phyloP scores from a whole-genome alignment of 2,329 filamentous ascomycete species.

The Nakataea oryzae region DNA sequence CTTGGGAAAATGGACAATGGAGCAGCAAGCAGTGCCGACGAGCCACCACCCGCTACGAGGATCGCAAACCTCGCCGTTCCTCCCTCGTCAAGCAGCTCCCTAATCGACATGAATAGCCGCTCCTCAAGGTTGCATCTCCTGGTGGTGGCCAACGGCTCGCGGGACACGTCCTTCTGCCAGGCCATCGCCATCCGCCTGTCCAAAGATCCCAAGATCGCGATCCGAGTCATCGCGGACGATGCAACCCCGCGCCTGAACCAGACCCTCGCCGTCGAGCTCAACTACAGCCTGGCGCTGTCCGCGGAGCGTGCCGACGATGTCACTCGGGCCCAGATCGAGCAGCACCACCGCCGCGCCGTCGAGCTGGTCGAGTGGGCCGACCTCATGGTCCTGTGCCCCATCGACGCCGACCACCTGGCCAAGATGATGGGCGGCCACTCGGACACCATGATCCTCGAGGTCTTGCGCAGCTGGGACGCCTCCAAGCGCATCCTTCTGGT shows the following conservation, averaged over 20 bases:
- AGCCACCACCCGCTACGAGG: conserved; percentile 8
- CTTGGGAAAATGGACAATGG: background rate
- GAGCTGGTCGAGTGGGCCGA: conserved; percentile 83
- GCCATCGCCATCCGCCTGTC: conserved; percentile 57
- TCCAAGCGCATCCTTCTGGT: conserved; percentile 78
- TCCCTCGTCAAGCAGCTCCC: conserved; percentile 8
- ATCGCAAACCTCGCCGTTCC: conserved; percentile 10
- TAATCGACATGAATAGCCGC: conserved; percentile 11
- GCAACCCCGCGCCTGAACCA: conserved; percentile 52
- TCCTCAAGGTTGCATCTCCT: conserved; percentile 44
- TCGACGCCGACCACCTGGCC: conserved; percentile 74
- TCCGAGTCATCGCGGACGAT: conserved; percentile 54
- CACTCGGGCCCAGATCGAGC: background rate
- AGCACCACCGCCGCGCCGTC: conserved; percentile 24
- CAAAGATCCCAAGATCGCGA: conserved; percentile 51
- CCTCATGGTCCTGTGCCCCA: conserved; percentile 71
- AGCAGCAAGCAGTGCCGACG: conserved; percentile 5
- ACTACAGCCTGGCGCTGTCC: conserved; percentile 26
- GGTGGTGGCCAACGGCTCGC: conserved; percentile 53
- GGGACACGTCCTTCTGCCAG: conserved; percentile 55
- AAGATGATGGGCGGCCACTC: conserved; percentile 82
- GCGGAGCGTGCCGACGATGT: background rate
- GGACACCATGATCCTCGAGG: conserved; percentile 69
- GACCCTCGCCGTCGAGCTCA: conserved; percentile 50
- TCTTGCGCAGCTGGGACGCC: conserved; percentile 77